These are phyloP conservation scores for Panicum hallii DNA, from an alignment of 202 grass and related monocot species.

Conservation along the genomic window DNA sequence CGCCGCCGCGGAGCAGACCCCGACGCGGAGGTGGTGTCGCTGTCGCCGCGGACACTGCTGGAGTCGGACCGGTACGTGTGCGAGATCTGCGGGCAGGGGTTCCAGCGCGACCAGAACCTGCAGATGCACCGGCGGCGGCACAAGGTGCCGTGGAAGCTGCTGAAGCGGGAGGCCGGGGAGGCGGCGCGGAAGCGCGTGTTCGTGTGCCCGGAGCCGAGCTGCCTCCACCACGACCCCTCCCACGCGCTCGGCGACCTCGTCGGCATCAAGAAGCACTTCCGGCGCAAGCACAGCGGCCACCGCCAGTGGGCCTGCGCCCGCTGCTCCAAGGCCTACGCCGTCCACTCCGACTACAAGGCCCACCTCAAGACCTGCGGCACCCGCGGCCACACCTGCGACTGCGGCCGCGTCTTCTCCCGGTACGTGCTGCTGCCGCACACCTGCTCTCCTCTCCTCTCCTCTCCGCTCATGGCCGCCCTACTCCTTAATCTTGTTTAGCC, in stretches of 20 bases:
- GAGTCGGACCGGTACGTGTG: conserved; percentile 99
- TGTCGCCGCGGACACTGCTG: conserved; percentile 76
- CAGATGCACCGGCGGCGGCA: conserved; percentile 99
- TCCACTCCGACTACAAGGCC: conserved; percentile 99
- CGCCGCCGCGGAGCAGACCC: conserved; percentile 54
- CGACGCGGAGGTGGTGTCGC: conserved; percentile 83
- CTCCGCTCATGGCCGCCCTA: background rate
- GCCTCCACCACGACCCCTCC: conserved; percentile 90
- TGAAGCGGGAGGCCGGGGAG: conserved; percentile 87
- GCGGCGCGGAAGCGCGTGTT: conserved; percentile 90
- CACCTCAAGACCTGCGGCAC: conserved; percentile 99
- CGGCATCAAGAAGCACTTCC: conserved; percentile 99
- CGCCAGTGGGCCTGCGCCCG: conserved; percentile 90
- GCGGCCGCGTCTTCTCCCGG: conserved; percentile 98
- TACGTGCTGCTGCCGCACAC: background rate
- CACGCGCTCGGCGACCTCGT: conserved; percentile 97
- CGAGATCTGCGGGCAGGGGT: conserved; percentile 99
- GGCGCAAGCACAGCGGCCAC: conserved; percentile 95
- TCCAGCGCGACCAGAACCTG: conserved; percentile 98
- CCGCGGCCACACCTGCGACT: conserved; percentile 97
- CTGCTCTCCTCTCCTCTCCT: background rate
- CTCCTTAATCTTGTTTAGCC: background rate
- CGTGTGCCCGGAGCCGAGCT: conserved; percentile 91
- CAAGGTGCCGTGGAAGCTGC: conserved; percentile 99
- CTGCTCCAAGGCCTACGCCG: conserved; percentile 98